Percentiles rank a stretch among this genome's conserved stretches.
These are phyloP conservation scores for Phytophthora crassamura DNA, from an alignment of 352 stramenopile genomes.

Conservation along the genomic window DNA sequence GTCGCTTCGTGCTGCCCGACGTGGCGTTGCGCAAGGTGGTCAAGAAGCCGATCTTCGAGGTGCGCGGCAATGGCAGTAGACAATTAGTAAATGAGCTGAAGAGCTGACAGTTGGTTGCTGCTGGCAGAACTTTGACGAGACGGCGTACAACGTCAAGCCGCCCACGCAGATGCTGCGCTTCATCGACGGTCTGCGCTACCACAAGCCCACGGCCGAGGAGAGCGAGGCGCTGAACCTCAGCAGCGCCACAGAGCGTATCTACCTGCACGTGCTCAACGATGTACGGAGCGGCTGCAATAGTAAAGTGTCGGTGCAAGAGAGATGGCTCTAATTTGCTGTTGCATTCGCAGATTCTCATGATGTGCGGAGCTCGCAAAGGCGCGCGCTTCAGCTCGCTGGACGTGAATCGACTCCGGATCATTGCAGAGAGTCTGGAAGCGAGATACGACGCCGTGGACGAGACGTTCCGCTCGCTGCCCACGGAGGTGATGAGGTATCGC, in stretches of 20 bases:
- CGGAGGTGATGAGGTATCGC: conserved; percentile 69
- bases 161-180: conserved; percentile 86
- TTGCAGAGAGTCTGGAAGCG: conserved; percentile 55
- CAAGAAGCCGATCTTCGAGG: conserved; percentile 79
- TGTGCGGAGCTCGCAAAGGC: conserved; percentile 78
- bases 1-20: conserved; percentile 56
- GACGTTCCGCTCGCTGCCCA: conserved; percentile 58
- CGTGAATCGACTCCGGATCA: conserved; percentile 62
- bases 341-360: conserved; percentile 65
- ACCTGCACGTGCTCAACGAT: conserved; percentile 79
- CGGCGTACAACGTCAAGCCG: conserved; percentile 69
- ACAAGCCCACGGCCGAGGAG: conserved; percentile 82
- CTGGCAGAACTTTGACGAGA: conserved; percentile 74
- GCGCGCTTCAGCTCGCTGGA: conserved; percentile 81
- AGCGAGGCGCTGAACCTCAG: conserved; percentile 72
- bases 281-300: conserved; percentile 40
- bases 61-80: conserved; percentile 12
- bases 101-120: conserved; percentile 5
- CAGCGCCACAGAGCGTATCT: conserved; percentile 75
- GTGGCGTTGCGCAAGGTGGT: conserved; percentile 72
- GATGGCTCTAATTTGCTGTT: not conserved
- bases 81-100: not conserved
- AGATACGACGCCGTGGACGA: conserved; percentile 64
- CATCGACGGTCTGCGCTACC: conserved; percentile 84
- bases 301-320: not conserved